Evolutionary conservation across 768 basidiomycete species (phyloP).

Genomic region (Exsudoporus frostii): DNA sequence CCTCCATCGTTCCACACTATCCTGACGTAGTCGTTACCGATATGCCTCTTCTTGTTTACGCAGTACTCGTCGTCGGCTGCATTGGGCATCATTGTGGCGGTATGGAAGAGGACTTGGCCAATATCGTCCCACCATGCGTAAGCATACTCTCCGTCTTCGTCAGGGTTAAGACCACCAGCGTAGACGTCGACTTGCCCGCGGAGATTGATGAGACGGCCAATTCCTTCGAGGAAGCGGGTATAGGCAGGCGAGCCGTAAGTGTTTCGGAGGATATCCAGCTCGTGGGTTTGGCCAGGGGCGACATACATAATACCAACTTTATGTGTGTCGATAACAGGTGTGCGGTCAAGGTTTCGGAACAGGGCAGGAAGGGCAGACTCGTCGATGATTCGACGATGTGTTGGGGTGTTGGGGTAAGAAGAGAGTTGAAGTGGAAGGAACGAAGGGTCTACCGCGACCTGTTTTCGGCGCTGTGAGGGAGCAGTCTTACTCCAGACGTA

Average conservation of each 20-base stretch:
- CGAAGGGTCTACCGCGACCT: constrained; percentile 79
- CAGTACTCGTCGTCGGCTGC: constrained; percentile 61
- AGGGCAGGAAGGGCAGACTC: constrained; percentile 54
- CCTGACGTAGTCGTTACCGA: constrained; percentile 95
- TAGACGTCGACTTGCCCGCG: constrained; percentile 91
- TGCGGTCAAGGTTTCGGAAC: constrained; percentile 69
- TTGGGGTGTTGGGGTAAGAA: constrained; percentile 51
- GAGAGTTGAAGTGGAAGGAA: constrained; percentile 87
- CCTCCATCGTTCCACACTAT: constrained; percentile 99
- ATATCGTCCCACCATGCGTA: constrained; percentile 99
- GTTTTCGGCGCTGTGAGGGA: constrained; percentile 86
- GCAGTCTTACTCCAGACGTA: constrained; percentile 87
- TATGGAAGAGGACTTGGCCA: constrained; percentile 90
- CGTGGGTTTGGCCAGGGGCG: constrained; percentile 82
- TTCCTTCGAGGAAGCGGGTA: constrained; percentile 85
- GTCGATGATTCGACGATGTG: constrained; percentile 47
- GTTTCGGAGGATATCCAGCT: constrained; percentile 85
- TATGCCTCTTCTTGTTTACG: constrained; percentile 89
- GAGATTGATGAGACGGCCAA: constrained; percentile 84
- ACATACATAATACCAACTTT: constrained; percentile 97
- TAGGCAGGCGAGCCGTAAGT: constrained; percentile 93
- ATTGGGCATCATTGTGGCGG: constrained; percentile 96
- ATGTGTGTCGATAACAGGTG: constrained; percentile 95
- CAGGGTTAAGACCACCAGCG: constrained; percentile 86
- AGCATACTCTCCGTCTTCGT: constrained; percentile 92